Evolutionary conservation across 164 flowering plant species (phyloP).

Genomic region (Vitis rotundifolia): DNA sequence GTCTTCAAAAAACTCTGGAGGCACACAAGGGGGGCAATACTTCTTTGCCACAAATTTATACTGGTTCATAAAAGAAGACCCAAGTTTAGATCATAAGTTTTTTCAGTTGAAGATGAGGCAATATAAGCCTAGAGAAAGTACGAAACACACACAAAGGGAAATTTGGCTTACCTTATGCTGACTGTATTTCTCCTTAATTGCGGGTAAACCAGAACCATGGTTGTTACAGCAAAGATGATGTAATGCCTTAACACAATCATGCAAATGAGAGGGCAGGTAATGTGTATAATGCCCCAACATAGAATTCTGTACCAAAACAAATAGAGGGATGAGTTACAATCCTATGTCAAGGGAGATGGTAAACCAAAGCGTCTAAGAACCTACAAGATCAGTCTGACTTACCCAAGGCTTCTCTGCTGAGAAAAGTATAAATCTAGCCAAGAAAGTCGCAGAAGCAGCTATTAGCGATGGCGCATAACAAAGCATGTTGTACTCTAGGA

Average conservation of each 20-base stretch:
- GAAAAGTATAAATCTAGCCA: constrained; percentile 57
- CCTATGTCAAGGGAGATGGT: background rate
- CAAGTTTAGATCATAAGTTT: background rate
- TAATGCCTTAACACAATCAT: constrained; percentile 59
- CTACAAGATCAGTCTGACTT: constrained; percentile 20
- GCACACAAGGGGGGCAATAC: constrained; percentile 64
- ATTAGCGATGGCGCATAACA: constrained; percentile 60
- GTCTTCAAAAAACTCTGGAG: constrained; percentile 54
- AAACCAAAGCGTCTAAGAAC: background rate
- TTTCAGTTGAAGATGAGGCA: no score
- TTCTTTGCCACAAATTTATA: constrained; percentile 80
- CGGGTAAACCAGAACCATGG: constrained; percentile 47
- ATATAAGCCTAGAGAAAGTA: background rate
- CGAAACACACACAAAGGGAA: background rate
- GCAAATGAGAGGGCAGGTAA: constrained; percentile 58
- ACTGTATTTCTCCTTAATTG: constrained; percentile 76
- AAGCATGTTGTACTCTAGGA: constrained; percentile 71
- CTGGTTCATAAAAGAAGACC: constrained; percentile 32
- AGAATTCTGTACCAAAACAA: constrained; percentile 36
- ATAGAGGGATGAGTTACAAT: background rate
- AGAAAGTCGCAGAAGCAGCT: constrained; percentile 74
- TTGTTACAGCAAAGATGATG: constrained; percentile 49
- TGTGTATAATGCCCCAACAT: constrained; percentile 62
- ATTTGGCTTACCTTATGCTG: constrained; percentile 65
- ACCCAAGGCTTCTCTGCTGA: constrained; percentile 79